Evolutionary conservation across 805 yeast genomes (phyloP).

Genomic region (Candida taoyuanica): DNA sequence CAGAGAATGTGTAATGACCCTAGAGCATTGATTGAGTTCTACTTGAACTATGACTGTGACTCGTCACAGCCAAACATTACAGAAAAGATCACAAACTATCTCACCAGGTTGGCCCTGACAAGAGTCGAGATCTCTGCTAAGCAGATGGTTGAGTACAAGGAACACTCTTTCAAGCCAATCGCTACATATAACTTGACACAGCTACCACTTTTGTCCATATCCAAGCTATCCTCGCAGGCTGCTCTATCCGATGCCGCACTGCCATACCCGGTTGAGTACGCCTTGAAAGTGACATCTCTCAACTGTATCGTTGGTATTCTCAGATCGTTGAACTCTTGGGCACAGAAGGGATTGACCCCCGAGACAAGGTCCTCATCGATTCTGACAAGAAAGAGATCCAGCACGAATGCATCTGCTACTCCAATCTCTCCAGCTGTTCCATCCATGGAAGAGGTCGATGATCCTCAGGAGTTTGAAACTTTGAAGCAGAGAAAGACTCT

Average conservation of each 20-base stretch:
- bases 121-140: conserved; percentile 67
- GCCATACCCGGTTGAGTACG: conserved; percentile 73
- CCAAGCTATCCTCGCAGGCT: conserved; percentile 45
- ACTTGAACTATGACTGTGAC: conserved; percentile 94
- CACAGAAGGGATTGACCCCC: conserved; percentile 55
- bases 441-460: conserved; percentile 46
- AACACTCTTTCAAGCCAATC: conserved; percentile 48
- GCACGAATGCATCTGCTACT: conserved; percentile 23
- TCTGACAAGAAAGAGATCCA: conserved; percentile 25
- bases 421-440: conserved; percentile 6
- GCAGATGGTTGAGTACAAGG: conserved; percentile 57
- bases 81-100: conserved; percentile 74
- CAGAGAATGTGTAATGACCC: conserved; percentile 85
- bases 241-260: conserved; percentile 49
- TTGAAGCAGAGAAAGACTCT: conserved; percentile 80
- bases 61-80: conserved; percentile 73
- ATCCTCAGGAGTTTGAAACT: conserved; percentile 79
- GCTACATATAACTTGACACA: conserved; percentile 71
- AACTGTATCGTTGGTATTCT: conserved; percentile 77
- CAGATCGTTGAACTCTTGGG: conserved; percentile 80
- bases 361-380: conserved; percentile 21
- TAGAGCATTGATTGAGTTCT: conserved; percentile 84
- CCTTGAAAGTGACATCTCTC: conserved; percentile 76
- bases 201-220: conserved; percentile 72
- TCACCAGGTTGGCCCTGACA: conserved; percentile 61